A percentile compares a stretch with the other conserved stretches of the same genome.
Evolutionary conservation across 768 basidiomycete species (phyloP).

Genomic region (Suillus ampliporus): DNA sequence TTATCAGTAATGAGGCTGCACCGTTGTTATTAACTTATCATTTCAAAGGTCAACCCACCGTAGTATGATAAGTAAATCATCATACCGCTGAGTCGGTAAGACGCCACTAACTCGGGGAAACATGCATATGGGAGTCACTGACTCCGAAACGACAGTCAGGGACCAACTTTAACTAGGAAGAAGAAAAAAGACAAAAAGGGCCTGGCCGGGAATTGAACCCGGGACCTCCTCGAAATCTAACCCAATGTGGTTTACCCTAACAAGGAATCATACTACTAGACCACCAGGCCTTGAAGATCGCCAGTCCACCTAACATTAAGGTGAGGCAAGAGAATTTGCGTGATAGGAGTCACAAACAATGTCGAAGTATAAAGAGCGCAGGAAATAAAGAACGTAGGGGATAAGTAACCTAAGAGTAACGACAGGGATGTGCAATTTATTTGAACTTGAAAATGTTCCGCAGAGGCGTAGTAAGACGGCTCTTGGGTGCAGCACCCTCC

Average conservation of each 20-base stretch:
- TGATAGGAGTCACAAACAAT: too few relatives aligned
- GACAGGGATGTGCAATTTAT: slow-evolving; percentile 17
- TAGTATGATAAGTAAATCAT: neutral
- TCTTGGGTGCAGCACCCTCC: slow-evolving; percentile 29
- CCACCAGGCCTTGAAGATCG: slow-evolving; percentile 39
- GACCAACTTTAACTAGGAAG: too few relatives aligned
- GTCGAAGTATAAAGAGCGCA: neutral
- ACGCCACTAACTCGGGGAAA: too few relatives aligned
- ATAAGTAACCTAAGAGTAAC: slow-evolving; percentile 9
- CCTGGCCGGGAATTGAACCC: slow-evolving; percentile 83
- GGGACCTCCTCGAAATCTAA: slow-evolving; percentile 67
- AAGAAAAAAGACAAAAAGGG: slow-evolving; percentile 36
- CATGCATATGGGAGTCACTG: too few relatives aligned
- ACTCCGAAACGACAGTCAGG: neutral
- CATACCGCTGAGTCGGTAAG: slow-evolving; percentile 1
- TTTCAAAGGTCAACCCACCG: neutral
- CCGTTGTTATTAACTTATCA: neutral
- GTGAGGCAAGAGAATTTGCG: neutral
- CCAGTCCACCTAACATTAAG: neutral
- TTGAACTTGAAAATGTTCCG: slow-evolving; percentile 40
- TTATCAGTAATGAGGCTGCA: neutral
- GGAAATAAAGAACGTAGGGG: neutral
- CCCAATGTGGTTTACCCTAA: slow-evolving; percentile 32
- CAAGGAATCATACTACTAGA: slow-evolving; percentile 50
- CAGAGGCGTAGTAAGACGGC: slow-evolving; percentile 32